Evolutionary conservation across 2,329 filamentous ascomycete genomes (phyloP).

Genomic region (Penicillium sumatraense): DNA sequence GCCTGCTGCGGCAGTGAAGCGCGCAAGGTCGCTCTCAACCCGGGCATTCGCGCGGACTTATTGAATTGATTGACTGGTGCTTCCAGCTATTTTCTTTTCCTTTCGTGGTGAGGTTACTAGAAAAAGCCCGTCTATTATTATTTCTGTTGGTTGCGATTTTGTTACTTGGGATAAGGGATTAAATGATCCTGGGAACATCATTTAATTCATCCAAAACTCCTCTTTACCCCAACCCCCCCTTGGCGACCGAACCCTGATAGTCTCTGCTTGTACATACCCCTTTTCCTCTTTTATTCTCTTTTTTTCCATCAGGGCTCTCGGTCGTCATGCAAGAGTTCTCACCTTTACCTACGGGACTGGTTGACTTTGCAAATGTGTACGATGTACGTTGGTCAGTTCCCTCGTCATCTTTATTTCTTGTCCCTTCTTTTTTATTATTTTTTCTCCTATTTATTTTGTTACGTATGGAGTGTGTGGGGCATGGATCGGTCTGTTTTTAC

Average conservation of each 20-base stretch:
- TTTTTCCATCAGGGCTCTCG: conserved; percentile 19
- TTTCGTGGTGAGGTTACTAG: conserved; percentile 22
- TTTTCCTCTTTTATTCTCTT: conserved; percentile 3
- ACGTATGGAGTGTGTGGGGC: conserved; percentile 37
- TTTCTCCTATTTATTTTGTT: conserved; percentile 24
- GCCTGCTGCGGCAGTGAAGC: conserved; percentile 47
- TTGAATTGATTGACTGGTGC: conserved; percentile 25
- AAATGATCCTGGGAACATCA: too few relatives aligned
- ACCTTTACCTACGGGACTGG: not conserved
- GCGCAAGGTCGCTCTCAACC: conserved; percentile 40
- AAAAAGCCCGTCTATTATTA: conserved; percentile 34
- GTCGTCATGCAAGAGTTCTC: conserved; percentile 22
- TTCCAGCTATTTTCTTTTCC: conserved; percentile 23
- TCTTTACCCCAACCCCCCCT: not conserved
- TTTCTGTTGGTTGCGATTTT: conserved; percentile 2
- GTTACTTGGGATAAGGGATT: too few relatives aligned
- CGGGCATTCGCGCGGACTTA: conserved; percentile 37
- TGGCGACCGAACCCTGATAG: conserved; percentile 18
- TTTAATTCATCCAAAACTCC: too few relatives aligned
- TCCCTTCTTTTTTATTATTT: conserved; percentile 22
- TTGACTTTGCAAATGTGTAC: conserved; percentile 29
- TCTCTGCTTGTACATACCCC: conserved; percentile 29
- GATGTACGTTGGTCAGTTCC: conserved; percentile 29
- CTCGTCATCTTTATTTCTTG: conserved; percentile 26
- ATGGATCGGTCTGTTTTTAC: conserved; percentile 36